Percentiles rank a stretch among this genome's conserved stretches.
Conservation (phyloP, 2,329 filamentous ascomycete species). For the Penicillium decumbens region DNA sequence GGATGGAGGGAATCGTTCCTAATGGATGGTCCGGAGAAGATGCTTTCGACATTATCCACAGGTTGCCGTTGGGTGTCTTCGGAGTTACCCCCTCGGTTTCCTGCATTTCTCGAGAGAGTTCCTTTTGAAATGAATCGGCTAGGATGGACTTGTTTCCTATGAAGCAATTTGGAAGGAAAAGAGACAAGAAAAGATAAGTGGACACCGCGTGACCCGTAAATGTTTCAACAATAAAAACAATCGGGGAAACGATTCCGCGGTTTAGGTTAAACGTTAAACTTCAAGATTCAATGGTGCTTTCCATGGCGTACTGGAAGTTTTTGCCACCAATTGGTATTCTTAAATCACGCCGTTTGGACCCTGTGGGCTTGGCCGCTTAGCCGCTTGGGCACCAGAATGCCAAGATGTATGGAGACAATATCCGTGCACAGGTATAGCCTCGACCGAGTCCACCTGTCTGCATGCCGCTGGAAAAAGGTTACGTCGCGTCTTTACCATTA, state of each 20-base stretch:
- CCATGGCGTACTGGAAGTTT: not conserved
- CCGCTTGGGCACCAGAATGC: not conserved
- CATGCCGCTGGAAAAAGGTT: not conserved
- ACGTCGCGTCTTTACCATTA: not conserved
- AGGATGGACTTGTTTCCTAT: not conserved
- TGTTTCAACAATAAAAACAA: not conserved
- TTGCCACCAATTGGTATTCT: not conserved
- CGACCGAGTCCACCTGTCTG: conserved; percentile 1
- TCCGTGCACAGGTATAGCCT: conserved; percentile 7
- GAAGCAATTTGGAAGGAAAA: not conserved
- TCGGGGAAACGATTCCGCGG: not conserved
- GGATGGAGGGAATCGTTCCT: conserved; percentile 15
- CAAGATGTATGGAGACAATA: conserved; percentile 1
- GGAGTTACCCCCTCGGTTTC: not conserved
- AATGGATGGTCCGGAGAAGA: conserved; percentile 10
- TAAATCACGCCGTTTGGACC: not conserved
- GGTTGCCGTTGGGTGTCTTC: not conserved
- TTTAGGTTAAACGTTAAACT: conserved; percentile 12
- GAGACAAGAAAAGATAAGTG: not conserved
- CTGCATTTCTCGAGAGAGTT: not conserved
- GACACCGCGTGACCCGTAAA: not conserved
- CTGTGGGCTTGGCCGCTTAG: not conserved
- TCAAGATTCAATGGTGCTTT: conserved; percentile 21
- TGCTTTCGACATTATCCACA: too few relatives aligned
- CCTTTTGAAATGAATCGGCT: too few relatives aligned